Evolutionary conservation across 2,329 filamentous ascomycete species (phyloP).

Genomic region (Dryadomyces quercus-mongolicae): DNA sequence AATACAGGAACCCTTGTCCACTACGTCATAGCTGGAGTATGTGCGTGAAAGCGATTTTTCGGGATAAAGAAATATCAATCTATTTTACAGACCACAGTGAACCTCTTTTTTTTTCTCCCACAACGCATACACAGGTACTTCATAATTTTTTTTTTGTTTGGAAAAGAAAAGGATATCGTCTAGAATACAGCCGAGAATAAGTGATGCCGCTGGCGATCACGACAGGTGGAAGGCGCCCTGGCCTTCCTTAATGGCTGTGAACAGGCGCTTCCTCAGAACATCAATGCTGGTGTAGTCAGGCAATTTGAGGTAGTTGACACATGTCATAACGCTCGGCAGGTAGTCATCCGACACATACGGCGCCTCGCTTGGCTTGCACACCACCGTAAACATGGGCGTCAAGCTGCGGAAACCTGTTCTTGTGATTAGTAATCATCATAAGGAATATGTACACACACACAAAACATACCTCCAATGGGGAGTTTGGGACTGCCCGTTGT

Average conservation of each 20-base stretch:
- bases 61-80: too few species aligned
- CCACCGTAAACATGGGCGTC: conserved; percentile 97
- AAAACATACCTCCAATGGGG: conserved; percentile 78
- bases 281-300: conserved; percentile 81
- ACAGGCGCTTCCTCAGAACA: conserved; percentile 65
- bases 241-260: conserved; percentile 82
- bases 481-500: conserved; percentile 96
- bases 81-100: too few species aligned
- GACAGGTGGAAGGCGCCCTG: conserved; percentile 97
- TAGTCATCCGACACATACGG: conserved; percentile 94
- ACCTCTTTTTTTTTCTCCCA: too few species aligned
- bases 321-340: conserved; percentile 99
- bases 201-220: conserved; percentile 22
- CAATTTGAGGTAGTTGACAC: conserved; percentile 96
- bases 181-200: neutral
- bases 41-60: too few species aligned
- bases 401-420: conserved; percentile 58
- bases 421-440: neutral
- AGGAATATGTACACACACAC: conserved; percentile 19
- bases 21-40: too few species aligned
- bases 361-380: conserved; percentile 95
- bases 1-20: too few species aligned
- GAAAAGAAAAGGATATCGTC: neutral
- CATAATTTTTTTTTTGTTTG: too few species aligned
- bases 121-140: too few species aligned